Evolutionary conservation across 352 stramenopile species (phyloP).

Genomic region (Phytophthora ohioensis): DNA sequence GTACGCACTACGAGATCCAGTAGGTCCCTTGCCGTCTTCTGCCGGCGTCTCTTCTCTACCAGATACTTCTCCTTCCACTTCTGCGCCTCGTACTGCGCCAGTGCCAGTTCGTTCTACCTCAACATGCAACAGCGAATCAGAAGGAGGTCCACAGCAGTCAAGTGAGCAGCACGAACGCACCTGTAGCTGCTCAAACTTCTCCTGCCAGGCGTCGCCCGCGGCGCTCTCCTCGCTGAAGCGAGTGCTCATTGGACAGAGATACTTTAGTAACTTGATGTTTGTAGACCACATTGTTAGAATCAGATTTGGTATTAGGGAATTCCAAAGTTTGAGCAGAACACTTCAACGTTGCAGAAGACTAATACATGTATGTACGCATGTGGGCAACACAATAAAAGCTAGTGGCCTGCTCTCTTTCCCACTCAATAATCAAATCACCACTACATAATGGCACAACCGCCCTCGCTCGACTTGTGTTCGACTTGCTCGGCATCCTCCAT

Average conservation of each 20-base stretch:
- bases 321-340: neutral
- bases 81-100: slow-evolving; percentile 72
- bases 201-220: slow-evolving; percentile 39
- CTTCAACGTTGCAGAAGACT: neutral
- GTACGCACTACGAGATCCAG: slow-evolving; percentile 67
- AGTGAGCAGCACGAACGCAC: slow-evolving; percentile 18
- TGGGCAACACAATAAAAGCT: neutral
- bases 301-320: too few species aligned
- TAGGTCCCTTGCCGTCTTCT: slow-evolving; percentile 70
- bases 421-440: slow-evolving; percentile 31
- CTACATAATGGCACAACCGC: slow-evolving; percentile 44
- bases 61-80: slow-evolving; percentile 87
- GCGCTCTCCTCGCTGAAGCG: slow-evolving; percentile 37
- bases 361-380: too few species aligned
- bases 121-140: slow-evolving; percentile 18
- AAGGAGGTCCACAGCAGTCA: neutral
- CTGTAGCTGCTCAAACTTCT: slow-evolving; percentile 59
- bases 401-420: slow-evolving; percentile 1
- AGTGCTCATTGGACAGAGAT: slow-evolving; percentile 25
- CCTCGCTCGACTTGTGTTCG: slow-evolving; percentile 14
- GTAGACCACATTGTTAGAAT: too few species aligned
- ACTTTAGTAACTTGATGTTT: too few species aligned
- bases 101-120: slow-evolving; percentile 62
- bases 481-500: slow-evolving; percentile 31
- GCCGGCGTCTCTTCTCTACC: slow-evolving; percentile 73